Evolutionary conservation across 805 yeast genomes (phyloP), one percentile per base, ranked within the genome.

Genomic region (Lipomyces starkeyi): DNA sequence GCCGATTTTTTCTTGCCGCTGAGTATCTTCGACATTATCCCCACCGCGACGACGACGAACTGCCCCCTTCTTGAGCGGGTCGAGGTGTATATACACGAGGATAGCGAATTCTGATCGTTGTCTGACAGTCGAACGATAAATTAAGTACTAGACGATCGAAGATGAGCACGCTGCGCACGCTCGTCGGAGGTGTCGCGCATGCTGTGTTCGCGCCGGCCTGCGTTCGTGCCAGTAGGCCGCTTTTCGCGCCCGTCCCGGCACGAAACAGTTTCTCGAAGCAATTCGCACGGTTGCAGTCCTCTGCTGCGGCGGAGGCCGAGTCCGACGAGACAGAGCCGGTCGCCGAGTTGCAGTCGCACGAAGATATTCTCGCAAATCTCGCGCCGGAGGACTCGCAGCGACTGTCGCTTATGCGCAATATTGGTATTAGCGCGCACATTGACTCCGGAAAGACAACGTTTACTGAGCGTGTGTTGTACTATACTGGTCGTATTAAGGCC

Each of bases 391-490:
- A 81, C 65, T 63, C 65, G n/a, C 29, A 77, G 11, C 82, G 88
- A 37, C 81, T 91, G 22, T 74, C 80, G 6, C 82, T 84, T 63
- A 85, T 93, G 86, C 86, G 99, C 80, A 95, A 95, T 78, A 95
- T 95, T 73, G 99, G 99, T 79, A 92, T 95, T 66, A 91, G 97
- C 17, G 99, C 99, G 9, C 99, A 95, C 79, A 95, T 95, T 75
- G 99, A 95, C 79, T 92, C 97, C 2, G 99, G 99, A 68, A 95
- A 95, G 77, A 95, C 99, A 60, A 95, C 99, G 0, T 95, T 95
- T 80, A 95, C 98, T 17, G 99, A 95, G 81, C 90, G 99, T 79
- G 99, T 95, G 40, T 81, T 95, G 74, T 95, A 86, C 81, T 95
- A 95, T 79, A 95, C 99, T 2, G 99, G 99, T 68, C 87, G 99